Evolutionary conservation across 2,329 filamentous ascomycete species (phyloP), one percentile per base, ranked within the genome.

Genomic region (Neonectria faginata): DNA sequence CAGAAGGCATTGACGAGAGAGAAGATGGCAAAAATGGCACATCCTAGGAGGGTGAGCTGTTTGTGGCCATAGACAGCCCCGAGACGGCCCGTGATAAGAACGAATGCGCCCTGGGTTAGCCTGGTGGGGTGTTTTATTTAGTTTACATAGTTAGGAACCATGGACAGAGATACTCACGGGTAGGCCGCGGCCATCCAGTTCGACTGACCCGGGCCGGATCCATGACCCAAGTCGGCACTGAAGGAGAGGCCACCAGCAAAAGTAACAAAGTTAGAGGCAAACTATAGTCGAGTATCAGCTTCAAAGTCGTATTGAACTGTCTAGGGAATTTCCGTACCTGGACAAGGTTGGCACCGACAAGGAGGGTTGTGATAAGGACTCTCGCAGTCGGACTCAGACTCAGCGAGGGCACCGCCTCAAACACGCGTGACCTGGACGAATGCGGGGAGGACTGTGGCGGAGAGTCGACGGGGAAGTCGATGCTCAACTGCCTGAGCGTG

Each of bases 11-110:
- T 82, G 10, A 76, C 74, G 1, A 86, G 68, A 0, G 81, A 80
- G 66, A 81, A 85, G 5, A 84, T 16, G 5, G 77, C 69, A 22
- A 84, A 80, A 68, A 81, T 79, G 7, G 72, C 66, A 5, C 78
- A 80, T 7, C 84, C 86, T 57, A 78, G 60, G 1, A 85, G 69
- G 1, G 85, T 77, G 16, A 86, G 73, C 5, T 78, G 78, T 57
- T 83, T 82, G 70, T 86, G 84, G 4, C 86, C 86, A 66, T 83
- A 85, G 1, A 88, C 76, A 50, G 84, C 82, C 0, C 85, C 85
- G 1, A 87, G 75, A 1, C 85, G 81, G 6, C 85, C 85, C 7
- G 80, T 81, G 3, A 85, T 78, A 0, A 88, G 75, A 16, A 88
- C 84, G 63, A 87, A 86, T 2, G 84, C 80, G 3, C 85, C 81